These are phyloP conservation scores for Nyssa sinensis DNA, from an alignment of 148 eudicot species.

Conservation along the genomic window DNA sequence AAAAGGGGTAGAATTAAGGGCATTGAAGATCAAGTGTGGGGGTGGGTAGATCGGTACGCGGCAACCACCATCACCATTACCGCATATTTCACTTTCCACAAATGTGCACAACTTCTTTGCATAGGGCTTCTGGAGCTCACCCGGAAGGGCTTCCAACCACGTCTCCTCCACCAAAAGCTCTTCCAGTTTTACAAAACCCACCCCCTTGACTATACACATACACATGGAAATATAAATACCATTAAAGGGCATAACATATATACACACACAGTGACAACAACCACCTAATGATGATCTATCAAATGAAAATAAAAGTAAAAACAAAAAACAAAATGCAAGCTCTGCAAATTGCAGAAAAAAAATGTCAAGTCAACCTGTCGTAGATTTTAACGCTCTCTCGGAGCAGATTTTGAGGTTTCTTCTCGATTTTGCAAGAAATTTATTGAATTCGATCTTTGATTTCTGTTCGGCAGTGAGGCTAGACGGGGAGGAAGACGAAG, in stretches of 20 bases:
- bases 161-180: conserved; percentile 87
- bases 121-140: conserved; percentile 80
- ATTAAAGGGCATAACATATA: neutral
- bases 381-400: conserved; percentile 39
- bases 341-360: neutral
- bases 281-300: neutral
- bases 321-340: neutral
- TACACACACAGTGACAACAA: conserved; percentile 4
- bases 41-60: conserved; percentile 75
- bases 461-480: conserved; percentile 51
- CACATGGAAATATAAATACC: neutral
- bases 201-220: conserved; percentile 30
- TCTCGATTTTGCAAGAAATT: conserved; percentile 52
- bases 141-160: conserved; percentile 63
- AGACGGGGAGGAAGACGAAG: conserved; percentile 1
- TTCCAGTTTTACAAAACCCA: conserved; percentile 49
- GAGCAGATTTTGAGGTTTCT: conserved; percentile 55
- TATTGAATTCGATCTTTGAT: conserved; percentile 53
- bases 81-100: conserved; percentile 58
- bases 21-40: conserved; percentile 81
- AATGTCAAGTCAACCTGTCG: conserved; percentile 34
- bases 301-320: neutral
- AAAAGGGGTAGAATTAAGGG: conserved; percentile 82
- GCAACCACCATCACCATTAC: conserved; percentile 24
- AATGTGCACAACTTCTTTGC: conserved; percentile 61